Percentiles rank a stretch among this genome's conserved stretches.
Conservation (phyloP, 2,329 filamentous ascomycete species). For the Hypoxylon sp. region DNA sequence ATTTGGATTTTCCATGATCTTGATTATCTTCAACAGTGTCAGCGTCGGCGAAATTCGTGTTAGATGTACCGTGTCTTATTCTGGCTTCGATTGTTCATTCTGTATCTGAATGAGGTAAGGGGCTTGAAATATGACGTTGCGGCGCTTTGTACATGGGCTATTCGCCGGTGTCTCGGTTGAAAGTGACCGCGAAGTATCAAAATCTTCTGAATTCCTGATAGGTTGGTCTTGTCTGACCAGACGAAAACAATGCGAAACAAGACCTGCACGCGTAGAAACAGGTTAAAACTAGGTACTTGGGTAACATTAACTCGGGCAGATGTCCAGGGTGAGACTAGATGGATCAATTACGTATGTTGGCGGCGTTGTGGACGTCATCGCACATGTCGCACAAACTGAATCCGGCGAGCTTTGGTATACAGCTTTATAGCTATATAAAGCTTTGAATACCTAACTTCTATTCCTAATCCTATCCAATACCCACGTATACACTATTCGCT, state of each 20-base stretch:
- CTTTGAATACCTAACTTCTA: not conserved
- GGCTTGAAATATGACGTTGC: slow-evolving; percentile 17
- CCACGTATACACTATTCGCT: not conserved
- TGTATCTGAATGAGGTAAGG: not conserved
- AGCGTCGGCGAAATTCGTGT: not conserved
- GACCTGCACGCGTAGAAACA: not conserved
- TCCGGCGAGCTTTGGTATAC: slow-evolving; percentile 33
- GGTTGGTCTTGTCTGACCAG: not conserved
- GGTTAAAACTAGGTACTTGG: slow-evolving; percentile 10
- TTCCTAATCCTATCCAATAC: not conserved
- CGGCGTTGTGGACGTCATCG: slow-evolving; percentile 36
- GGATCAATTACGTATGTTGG: slow-evolving; percentile 41
- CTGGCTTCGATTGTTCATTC: not conserved
- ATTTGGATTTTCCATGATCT: not conserved
- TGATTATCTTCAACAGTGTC: not conserved
- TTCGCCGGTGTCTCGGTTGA: slow-evolving; percentile 8
- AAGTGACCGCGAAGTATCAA: slow-evolving; percentile 6
- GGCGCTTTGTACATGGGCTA: slow-evolving; percentile 3
- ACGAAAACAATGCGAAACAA: slow-evolving; percentile 17
- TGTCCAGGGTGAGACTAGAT: not conserved
- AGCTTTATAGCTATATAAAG: slow-evolving; percentile 16
- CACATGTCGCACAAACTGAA: slow-evolving; percentile 28
- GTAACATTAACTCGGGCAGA: not conserved
- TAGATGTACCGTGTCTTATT: not conserved
- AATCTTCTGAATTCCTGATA: slow-evolving; percentile 6